A percentile compares a stretch with the other conserved stretches of the same genome.
Evolutionary conservation across 768 basidiomycete genomes (phyloP).

Genomic region (Saitozyma sp.): DNA sequence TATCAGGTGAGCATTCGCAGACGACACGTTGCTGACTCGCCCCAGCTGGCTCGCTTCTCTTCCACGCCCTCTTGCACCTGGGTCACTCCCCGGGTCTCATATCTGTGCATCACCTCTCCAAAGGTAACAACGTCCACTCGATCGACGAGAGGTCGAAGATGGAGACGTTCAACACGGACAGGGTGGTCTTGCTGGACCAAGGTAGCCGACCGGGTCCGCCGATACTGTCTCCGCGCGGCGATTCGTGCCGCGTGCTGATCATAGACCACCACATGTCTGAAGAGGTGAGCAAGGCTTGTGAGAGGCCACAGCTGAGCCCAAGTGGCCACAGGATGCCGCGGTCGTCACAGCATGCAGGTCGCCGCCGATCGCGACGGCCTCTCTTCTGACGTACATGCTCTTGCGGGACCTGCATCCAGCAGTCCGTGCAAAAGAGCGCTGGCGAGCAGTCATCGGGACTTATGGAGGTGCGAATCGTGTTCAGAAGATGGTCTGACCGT

Average conservation of each 20-base stretch:
- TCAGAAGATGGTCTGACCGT: constrained; percentile 2
- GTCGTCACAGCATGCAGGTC: constrained; percentile 56
- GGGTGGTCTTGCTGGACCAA: constrained; percentile 57
- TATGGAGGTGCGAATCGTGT: constrained; percentile 54
- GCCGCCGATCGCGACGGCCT: constrained; percentile 56
- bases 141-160: constrained; percentile 50
- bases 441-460: constrained; percentile 55
- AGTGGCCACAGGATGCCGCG: constrained; percentile 53
- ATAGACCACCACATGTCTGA: constrained; percentile 59
- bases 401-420: constrained; percentile 52
- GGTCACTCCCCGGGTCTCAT: constrained; percentile 50
- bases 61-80: constrained; percentile 54
- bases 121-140: constrained; percentile 56
- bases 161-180: constrained; percentile 42
- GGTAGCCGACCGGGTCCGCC: constrained; percentile 54
- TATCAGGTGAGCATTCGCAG: constrained; percentile 28
- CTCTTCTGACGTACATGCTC: constrained; percentile 56
- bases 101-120: constrained; percentile 55
- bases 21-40: not conserved
- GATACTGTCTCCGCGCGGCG: not conserved
- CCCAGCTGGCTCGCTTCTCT: constrained; percentile 53
- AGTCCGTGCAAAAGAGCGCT: constrained; percentile 48
- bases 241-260: constrained; percentile 45
- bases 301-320: constrained; percentile 10
- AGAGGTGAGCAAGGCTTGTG: constrained; percentile 25